Evolutionary conservation across 2,329 filamentous ascomycete genomes (phyloP).

Genomic region (Exophiala sp.): DNA sequence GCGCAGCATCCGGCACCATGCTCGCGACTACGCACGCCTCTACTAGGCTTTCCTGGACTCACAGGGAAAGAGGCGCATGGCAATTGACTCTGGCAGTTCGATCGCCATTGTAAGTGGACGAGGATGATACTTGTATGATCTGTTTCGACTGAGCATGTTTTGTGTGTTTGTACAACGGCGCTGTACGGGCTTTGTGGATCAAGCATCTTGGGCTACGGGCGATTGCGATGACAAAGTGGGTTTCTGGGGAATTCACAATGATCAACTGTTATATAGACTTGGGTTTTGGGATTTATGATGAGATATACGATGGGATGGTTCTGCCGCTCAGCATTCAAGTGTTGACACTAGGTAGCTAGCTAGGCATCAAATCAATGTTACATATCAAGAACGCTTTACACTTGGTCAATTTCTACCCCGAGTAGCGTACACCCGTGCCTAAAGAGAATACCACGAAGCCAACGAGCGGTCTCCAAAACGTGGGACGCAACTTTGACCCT

Average conservation of each 20-base stretch:
- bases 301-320: neutral
- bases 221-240: neutral
- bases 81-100: neutral
- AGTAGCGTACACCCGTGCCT: no score
- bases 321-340: neutral
- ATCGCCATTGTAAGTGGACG: no score
- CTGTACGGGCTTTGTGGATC: constrained; percentile 1
- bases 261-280: neutral
- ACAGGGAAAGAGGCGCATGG: neutral
- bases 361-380: no score
- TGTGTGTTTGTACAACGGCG: neutral
- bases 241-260: neutral
- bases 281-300: neutral
- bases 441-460: no score
- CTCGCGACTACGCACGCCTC: no score
- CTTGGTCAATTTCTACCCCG: no score
- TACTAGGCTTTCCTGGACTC: no score
- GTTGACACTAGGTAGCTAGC: neutral
- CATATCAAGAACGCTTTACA: no score
- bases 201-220: constrained; percentile 3
- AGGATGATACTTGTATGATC: neutral
- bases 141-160: neutral
- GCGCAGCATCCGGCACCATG: no score
- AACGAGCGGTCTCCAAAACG: no score
- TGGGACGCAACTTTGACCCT: no score